Evolutionary conservation across 441 rosid genomes (phyloP), one percentile per base, ranked within the genome.

Genomic region (Croton setiger): DNA sequence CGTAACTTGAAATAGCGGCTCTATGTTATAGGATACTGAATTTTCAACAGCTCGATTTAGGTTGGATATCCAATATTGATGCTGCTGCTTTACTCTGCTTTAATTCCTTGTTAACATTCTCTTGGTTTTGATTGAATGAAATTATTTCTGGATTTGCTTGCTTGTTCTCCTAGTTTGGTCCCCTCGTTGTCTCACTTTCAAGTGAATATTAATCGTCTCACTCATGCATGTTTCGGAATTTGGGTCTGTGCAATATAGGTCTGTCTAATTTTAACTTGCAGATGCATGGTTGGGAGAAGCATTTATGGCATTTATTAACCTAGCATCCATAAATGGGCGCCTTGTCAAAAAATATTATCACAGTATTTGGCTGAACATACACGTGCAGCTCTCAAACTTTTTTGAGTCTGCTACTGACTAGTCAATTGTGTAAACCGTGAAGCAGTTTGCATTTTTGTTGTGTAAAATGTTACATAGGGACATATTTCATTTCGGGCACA

Each of bases 251-350:
- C n/a, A n/a, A 35, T 49, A 48, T 39, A 3, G 23, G 41, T 66
- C 62, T 23, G 33, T 62, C 54, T n/a, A 9, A 12, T 18, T 13
- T 55, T 15, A 7, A 66, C 18, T 4, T 52, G 0, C 9, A 20
- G 6, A 70, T 15, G n/a, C n/a, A n/a, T n/a, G 4, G 21, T 2
- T 7, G 12, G 55, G 63, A 27, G 43, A 43, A 70, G 62, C 74
- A 63, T 63, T 70, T 53, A 70, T 54, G 55, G 18, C 68, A 70
- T 54, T 61, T 53, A 56, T 53, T 57, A 27, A 27, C 31, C 31
- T 27, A 27, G 31, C 31, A 27, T 27, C 31, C 14, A 33, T 6
- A 18, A n/a, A 33, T 31, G 45, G 31, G 31, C 49, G 36, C 33
- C 21, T 58, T 39, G 8, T 39, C 43, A 7, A 39, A 27, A 27